These are phyloP conservation scores for Sugiyamaella xylanicola DNA, from an alignment of 1,139 yeast genomes.

Conservation along the genomic window DNA sequence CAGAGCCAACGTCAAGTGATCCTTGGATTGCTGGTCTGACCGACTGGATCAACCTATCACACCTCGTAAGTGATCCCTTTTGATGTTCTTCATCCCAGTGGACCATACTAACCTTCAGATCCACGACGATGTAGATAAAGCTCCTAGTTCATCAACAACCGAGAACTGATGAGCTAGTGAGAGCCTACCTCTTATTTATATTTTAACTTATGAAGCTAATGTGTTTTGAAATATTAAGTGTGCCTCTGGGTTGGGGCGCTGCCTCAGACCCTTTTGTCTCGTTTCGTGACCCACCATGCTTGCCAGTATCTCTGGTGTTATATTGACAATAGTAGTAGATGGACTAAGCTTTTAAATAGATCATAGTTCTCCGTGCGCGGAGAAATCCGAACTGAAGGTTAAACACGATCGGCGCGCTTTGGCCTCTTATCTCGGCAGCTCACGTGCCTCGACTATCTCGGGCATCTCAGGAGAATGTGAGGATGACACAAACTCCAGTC, in stretches of 20 bases:
- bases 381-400: background rate
- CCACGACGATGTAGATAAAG: too few species aligned
- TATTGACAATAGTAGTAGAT: too few species aligned
- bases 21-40: conserved; percentile 33
- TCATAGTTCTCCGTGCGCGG: too few species aligned
- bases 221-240: background rate
- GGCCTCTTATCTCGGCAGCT: background rate
- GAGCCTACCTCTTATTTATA: too few species aligned
- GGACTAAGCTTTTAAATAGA: too few species aligned
- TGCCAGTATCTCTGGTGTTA: background rate
- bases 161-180: too few species aligned
- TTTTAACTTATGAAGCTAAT: too few species aligned
- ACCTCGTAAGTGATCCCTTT: conserved; percentile 30
- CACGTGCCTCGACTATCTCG: background rate
- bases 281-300: background rate
- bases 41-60: conserved; percentile 34
- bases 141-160: too few species aligned
- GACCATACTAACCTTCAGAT: conserved; percentile 9
- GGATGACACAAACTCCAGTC: too few species aligned
- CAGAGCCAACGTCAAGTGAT: conserved; percentile 30
- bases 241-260: background rate
- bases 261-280: background rate
- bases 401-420: conserved; percentile 4
- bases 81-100: too few species aligned
- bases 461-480: background rate